Conservation (phyloP, 768 basidiomycete genomes). For the Naganishia vaughanmartiniae region DNA sequence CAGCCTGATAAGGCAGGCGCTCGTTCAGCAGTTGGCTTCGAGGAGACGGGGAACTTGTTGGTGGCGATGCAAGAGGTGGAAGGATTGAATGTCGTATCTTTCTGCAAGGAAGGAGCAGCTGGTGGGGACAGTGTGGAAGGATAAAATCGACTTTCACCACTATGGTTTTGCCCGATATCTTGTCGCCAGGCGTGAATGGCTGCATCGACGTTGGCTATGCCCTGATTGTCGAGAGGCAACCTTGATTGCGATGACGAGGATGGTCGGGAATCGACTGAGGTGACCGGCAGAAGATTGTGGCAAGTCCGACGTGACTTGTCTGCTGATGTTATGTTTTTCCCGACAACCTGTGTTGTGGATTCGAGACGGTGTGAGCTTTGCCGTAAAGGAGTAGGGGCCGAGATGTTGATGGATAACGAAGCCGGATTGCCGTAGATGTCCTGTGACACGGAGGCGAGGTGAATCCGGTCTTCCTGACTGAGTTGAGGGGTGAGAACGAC, state of each 20-base stretch:
- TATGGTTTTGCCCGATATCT: constrained; percentile 4
- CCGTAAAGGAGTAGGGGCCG: neutral
- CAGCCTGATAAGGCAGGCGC: neutral
- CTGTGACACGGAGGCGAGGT: neutral
- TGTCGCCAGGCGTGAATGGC: constrained; percentile 23
- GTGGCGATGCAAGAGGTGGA: constrained; percentile 5
- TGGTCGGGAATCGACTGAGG: neutral
- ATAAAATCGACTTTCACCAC: constrained; percentile 4
- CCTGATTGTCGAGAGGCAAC: constrained; percentile 21
- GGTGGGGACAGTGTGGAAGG: neutral
- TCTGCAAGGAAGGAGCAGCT: constrained; percentile 1
- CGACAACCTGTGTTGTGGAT: neutral
- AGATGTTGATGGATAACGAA: constrained; percentile 4
- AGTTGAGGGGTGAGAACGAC: constrained; percentile 6
- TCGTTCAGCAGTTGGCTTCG: neutral
- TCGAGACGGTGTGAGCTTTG: constrained; percentile 27
- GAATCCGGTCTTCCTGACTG: neutral
- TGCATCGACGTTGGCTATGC: constrained; percentile 19
- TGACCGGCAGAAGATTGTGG: neutral
- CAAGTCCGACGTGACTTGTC: neutral
- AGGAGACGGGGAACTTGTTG: neutral
- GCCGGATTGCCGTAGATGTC: neutral
- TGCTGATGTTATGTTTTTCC: neutral
- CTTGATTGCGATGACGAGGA: neutral
- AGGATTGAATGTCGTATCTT: constrained; percentile 11